phyloP scores from a whole-genome alignment of 2,329 filamentous ascomycete species.

The Nothophoma quercina region DNA sequence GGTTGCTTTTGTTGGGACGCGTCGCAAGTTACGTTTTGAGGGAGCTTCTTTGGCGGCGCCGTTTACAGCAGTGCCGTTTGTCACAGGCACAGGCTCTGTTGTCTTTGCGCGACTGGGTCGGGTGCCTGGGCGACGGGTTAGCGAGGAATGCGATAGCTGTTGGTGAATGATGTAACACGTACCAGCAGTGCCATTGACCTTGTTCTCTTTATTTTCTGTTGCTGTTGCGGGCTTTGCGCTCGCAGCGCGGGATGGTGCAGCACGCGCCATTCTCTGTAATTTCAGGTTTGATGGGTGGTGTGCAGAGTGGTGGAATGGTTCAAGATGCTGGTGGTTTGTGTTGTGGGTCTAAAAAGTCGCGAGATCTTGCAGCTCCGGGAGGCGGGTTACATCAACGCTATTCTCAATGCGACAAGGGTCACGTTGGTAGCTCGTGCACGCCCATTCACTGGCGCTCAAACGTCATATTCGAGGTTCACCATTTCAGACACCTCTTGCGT shows the following conservation, averaged over 20 bases:
- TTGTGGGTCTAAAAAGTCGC: conserved; percentile 36
- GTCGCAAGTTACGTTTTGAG: conserved; percentile 16
- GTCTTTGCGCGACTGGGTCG: conserved; percentile 39
- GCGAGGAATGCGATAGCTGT: conserved; percentile 19
- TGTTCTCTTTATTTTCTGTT: conserved; percentile 30
- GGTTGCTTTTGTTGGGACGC: conserved; percentile 15
- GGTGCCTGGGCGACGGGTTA: conserved; percentile 25
- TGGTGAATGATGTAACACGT: conserved; percentile 27
- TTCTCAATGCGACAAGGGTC: conserved; percentile 14
- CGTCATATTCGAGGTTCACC: neutral
- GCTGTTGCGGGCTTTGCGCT: conserved; percentile 36
- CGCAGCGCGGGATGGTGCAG: conserved; percentile 36
- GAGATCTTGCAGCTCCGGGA: conserved; percentile 5
- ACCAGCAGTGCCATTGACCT: conserved; percentile 41
- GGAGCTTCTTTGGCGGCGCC: conserved; percentile 12
- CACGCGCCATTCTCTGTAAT: conserved; percentile 39
- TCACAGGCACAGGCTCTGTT: conserved; percentile 24
- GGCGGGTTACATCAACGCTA: conserved; percentile 20
- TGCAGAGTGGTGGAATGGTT: conserved; percentile 21
- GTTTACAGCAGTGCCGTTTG: conserved; percentile 19
- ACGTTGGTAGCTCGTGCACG: conserved; percentile 14
- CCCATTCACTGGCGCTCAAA: conserved; percentile 11
- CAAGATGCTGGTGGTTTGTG: conserved; percentile 32
- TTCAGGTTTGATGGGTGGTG: conserved; percentile 23
- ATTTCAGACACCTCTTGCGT: neutral